Evolutionary conservation across 2,329 filamentous ascomycete species (phyloP).

Genomic region (Talaromyces pinophilus): DNA sequence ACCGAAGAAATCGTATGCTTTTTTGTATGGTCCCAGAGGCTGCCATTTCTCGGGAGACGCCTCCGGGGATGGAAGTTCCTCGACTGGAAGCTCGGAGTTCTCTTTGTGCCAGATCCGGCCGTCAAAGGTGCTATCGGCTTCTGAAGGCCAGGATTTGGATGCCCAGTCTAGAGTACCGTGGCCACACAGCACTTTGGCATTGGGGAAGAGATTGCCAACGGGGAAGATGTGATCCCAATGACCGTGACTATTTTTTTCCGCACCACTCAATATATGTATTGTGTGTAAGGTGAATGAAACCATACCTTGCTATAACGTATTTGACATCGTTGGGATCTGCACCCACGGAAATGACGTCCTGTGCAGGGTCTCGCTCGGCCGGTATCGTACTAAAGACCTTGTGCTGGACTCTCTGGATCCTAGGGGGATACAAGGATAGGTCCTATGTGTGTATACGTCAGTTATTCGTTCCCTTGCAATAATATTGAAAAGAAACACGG

Average conservation of each 20-base stretch:
- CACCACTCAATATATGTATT: background rate
- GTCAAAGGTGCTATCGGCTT: slow-evolving; percentile 8
- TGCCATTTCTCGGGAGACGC: slow-evolving; percentile 28
- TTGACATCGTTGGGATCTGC: slow-evolving; percentile 19
- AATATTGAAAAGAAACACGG: background rate
- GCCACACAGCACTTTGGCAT: slow-evolving; percentile 17
- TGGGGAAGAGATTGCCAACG: background rate
- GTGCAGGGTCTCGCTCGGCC: slow-evolving; percentile 10
- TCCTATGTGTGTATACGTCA: background rate
- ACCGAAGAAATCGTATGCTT: slow-evolving; percentile 40
- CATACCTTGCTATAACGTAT: slow-evolving; percentile 12
- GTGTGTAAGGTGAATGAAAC: background rate
- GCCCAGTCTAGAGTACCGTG: slow-evolving; percentile 7
- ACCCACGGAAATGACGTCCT: slow-evolving; percentile 15
- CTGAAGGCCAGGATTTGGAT: slow-evolving; percentile 14
- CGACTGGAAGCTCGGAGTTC: background rate
- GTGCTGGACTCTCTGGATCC: slow-evolving; percentile 13
- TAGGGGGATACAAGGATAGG: slow-evolving; percentile 10
- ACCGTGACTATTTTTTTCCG: background rate
- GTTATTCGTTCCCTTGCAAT: background rate
- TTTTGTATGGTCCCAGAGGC: slow-evolving; percentile 38
- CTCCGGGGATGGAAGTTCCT: slow-evolving; percentile 2
- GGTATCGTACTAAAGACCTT: slow-evolving; percentile 9
- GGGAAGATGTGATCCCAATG: slow-evolving; percentile 21
- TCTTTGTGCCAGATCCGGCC: slow-evolving; percentile 14